Percentiles rank a stretch among this genome's conserved stretches.
These are phyloP conservation scores for Penicillium parvum DNA, from an alignment of 495 filamentous ascomycete genomes.

Conservation along the genomic window DNA sequence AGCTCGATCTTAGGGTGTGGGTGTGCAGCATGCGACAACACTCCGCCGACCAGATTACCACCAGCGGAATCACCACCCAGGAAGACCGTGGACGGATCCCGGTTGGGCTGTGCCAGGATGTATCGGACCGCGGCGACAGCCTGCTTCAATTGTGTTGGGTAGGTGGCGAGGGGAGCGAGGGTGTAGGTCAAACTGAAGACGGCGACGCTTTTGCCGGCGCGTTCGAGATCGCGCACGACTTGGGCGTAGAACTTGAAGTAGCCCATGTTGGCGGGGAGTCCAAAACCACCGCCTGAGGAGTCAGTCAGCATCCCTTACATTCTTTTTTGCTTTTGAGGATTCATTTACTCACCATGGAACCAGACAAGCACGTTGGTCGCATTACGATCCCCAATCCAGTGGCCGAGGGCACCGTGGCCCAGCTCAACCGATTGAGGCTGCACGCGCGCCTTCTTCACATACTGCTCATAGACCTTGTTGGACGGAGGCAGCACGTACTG, in stretches of 20 bases:
- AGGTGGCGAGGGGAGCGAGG: constrained; percentile 52
- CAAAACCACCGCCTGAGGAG: constrained; percentile 55
- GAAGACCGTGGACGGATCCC: constrained; percentile 43
- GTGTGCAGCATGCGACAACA: constrained; percentile 59
- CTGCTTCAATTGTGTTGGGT: constrained; percentile 59
- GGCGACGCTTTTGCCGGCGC: constrained; percentile 41
- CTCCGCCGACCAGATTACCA: constrained; percentile 52
- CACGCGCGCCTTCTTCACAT: constrained; percentile 39
- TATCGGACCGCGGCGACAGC: constrained; percentile 49
- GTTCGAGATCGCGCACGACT: constrained; percentile 31
- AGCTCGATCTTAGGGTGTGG: constrained; percentile 50
- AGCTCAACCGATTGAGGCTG: constrained; percentile 46
- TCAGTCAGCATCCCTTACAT: background rate
- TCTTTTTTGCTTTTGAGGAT: background rate
- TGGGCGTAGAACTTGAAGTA: constrained; percentile 51
- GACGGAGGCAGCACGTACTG: constrained; percentile 38
- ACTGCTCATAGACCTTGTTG: constrained; percentile 45
- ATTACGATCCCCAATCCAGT: constrained; percentile 54
- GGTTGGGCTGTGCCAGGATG: constrained; percentile 41
- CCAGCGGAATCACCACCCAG: constrained; percentile 64
- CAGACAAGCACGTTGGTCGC: constrained; percentile 55
- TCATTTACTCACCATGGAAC: constrained; percentile 48
- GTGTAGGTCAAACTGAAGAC: constrained; percentile 54
- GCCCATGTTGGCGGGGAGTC: constrained; percentile 43
- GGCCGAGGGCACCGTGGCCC: constrained; percentile 48